Conservation (phyloP, 2,329 filamentous ascomycete genomes). For the Colletotrichum cereale region DNA sequence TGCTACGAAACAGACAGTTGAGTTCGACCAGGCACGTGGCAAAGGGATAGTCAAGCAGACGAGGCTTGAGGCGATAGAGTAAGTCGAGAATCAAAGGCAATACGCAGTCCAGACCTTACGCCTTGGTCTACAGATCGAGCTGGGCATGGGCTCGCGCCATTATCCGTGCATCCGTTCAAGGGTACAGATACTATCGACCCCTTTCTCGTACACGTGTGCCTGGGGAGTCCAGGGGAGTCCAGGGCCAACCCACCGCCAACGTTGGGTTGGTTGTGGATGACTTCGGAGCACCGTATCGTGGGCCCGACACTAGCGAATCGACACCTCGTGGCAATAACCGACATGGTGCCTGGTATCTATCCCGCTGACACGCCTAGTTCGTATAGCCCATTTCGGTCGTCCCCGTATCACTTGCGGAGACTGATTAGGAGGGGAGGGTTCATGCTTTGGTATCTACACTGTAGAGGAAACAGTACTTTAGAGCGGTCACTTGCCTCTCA, state of each 20-base stretch:
- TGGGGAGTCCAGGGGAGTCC: too few species aligned
- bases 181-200: background rate
- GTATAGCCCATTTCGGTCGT: conserved; percentile 25
- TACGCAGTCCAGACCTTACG: background rate
- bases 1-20: conserved; percentile 1
- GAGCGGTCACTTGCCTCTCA: conserved; percentile 6
- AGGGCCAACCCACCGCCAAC: conserved; percentile 13
- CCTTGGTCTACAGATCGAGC: background rate
- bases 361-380: conserved; percentile 3
- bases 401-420: conserved; percentile 28
- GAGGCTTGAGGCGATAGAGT: background rate
- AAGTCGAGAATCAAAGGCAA: background rate
- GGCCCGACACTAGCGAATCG: conserved; percentile 5
- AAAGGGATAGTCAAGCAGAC: background rate
- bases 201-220: background rate
- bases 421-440: background rate
- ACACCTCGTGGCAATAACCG: conserved; percentile 24
- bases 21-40: background rate
- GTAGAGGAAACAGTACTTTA: conserved; percentile 30
- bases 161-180: background rate
- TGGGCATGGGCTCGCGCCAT: background rate
- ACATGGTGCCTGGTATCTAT: background rate
- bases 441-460: conserved; percentile 15
- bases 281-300: conserved; percentile 12
- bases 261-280: conserved; percentile 35